Evolutionary conservation across 495 filamentous ascomycete species (phyloP).

Genomic region (Penicillium steckii): DNA sequence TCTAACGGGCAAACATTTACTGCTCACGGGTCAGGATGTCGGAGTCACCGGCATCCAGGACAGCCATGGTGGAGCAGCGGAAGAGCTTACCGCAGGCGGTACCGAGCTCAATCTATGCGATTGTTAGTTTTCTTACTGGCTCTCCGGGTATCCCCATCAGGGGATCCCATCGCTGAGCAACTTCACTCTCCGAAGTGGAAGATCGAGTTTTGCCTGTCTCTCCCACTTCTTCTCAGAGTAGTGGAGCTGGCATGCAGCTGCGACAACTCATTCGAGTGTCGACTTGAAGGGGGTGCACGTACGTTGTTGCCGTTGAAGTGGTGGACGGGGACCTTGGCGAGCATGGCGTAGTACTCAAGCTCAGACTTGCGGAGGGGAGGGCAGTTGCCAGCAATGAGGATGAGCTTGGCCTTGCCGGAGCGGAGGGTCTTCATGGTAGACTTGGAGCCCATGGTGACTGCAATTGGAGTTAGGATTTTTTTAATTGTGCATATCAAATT

Average conservation of each 20-base stretch:
- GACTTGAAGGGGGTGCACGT: constrained; percentile 44
- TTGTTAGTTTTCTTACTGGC: constrained; percentile 18
- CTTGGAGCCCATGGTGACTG: constrained; percentile 86
- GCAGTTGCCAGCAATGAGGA: constrained; percentile 87
- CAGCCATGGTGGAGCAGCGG: constrained; percentile 87
- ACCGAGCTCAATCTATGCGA: constrained; percentile 86
- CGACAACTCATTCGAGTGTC: constrained; percentile 9
- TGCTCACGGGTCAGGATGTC: constrained; percentile 68
- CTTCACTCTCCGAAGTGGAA: constrained; percentile 61
- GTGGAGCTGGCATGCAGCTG: constrained; percentile 29
- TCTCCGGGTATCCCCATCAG: constrained; percentile 25
- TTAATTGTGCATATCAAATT: not conserved
- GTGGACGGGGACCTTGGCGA: constrained; percentile 92
- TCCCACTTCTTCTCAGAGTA: constrained; percentile 32
- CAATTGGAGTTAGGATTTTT: constrained; percentile 4
- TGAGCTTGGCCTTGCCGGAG: constrained; percentile 61
- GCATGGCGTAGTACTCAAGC: constrained; percentile 92
- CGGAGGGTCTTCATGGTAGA: constrained; percentile 95
- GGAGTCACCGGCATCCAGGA: constrained; percentile 97
- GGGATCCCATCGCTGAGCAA: constrained; percentile 46
- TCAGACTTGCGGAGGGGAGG: constrained; percentile 94
- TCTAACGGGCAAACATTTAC: constrained; percentile 10
- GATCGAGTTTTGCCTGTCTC: not conserved
- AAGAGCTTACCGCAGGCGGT: constrained; percentile 89
- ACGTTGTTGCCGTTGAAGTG: constrained; percentile 99